Evolutionary conservation across 2,329 filamentous ascomycete species (phyloP), one percentile per base, ranked within the genome.

Genomic region (Pestalotiopsis fici): DNA sequence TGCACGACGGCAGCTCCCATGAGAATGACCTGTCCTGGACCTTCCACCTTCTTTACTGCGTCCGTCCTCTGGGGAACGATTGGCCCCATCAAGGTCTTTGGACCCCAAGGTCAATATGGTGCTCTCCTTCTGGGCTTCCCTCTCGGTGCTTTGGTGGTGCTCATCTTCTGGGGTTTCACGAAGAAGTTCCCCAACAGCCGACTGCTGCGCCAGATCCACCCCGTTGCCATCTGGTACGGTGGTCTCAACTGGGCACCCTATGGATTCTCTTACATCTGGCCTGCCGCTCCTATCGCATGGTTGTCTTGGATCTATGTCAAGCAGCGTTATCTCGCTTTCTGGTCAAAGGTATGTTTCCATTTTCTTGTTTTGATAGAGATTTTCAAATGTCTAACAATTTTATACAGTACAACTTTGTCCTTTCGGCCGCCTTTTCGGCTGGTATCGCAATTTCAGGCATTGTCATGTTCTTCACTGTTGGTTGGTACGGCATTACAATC

Each of bases 21-120:
- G 64, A 39, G 64, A 21, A 28, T 66, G 27, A 60, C 57, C 23
- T 66, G 64, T 27, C 64, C 64, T 9, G 64, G 64, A 55, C 25
- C 64, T 4, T n/a, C 35, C 21, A 66, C 64, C 12, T 66, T 66
- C 39, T 66, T 87, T 75, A 88, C 85, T 0, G 85, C 86, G 1
- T 83, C 85, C 0, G 82, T 88, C 0, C 78, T 88, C 3, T 88
- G 86, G 85, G 86, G 85, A 27, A 85, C 84, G 1, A 82, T 88
- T 47, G 85, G 86, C 77, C 67, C 64, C 15, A 66, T 57, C 43
- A 84, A 83, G 73, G 80, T 87, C 35, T 88, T 85, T 69, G 85
- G 85, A 3, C 76, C 77, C 23, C 74, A 64, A n/a, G 62, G 62
- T 37, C 62, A 64, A 37, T 64, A 64, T 25, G 62, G 76, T 1